Percentiles rank a stretch among this genome's conserved stretches.
These are phyloP conservation scores for Euphorbia peplus DNA, from an alignment of 345 rosid genomes.

Conservation along the genomic window DNA sequence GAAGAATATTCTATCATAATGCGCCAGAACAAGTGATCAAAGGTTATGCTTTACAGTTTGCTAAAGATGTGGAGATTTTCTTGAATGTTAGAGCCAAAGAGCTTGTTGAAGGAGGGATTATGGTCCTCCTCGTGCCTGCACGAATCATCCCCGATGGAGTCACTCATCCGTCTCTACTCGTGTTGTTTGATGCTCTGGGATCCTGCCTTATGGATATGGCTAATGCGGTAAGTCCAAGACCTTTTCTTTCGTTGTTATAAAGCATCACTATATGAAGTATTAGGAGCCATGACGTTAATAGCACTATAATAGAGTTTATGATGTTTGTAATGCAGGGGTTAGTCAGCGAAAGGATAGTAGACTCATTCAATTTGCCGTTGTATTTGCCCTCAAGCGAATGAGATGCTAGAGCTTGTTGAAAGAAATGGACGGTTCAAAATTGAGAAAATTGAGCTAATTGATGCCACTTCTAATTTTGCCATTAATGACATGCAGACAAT, in stretches of 20 bases:
- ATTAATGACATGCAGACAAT: no score
- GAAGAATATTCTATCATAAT: constrained; percentile 35
- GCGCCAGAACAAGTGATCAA: constrained; percentile 27
- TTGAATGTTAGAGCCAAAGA: constrained; percentile 40
- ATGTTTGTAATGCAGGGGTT: no score
- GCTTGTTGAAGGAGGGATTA: constrained; percentile 32
- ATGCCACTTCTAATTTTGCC: neutral
- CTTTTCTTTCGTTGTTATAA: neutral
- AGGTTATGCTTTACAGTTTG: constrained; percentile 36
- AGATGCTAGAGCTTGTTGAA: constrained; percentile 3
- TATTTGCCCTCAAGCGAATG: neutral
- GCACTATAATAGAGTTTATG: no score
- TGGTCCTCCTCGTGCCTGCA: constrained; percentile 30
- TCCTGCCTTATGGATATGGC: constrained; percentile 41
- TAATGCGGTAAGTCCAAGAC: constrained; percentile 27
- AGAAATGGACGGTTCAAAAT: constrained; percentile 5
- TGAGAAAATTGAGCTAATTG: constrained; percentile 3
- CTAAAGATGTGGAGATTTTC: constrained; percentile 35
- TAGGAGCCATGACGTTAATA: no score
- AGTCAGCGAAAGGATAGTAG: neutral
- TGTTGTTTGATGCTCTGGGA: constrained; percentile 26
- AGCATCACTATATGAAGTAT: no score
- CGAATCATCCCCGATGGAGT: constrained; percentile 27
- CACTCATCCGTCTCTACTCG: constrained; percentile 14
- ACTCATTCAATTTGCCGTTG: constrained; percentile 15